Base-by-base conservation (phyloP, 108 stramenopile species). In the Discostella pseudostelligera region DNA sequence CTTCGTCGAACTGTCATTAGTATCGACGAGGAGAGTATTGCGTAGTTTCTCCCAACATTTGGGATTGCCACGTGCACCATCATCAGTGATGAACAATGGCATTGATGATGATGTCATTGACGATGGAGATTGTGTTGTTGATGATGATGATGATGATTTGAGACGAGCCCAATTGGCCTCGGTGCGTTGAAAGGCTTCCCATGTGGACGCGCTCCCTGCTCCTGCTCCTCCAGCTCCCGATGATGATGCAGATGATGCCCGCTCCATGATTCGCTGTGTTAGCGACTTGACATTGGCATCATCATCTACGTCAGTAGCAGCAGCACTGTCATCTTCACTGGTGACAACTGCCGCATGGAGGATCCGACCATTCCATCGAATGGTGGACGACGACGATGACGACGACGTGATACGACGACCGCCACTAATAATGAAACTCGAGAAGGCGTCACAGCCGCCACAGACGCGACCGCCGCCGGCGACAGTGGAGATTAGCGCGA, bases 101-200 rank as follows among this genome's bases (percentile, higher is more conserved):
- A 84, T 78, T 14, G 75, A 70, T 7, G 77, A 8, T 22, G 44
- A 2, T 17, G 44, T 90, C 89, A 48, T 88, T 85, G 16, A 66
- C 45, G 71, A n/a, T n/a, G n/a, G n/a, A n/a, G n/a, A 46, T 21
- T 70, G 65, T 0, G 84, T 78, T 14, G 75, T 67, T 7, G 77
- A 8, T 22, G 84, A 86, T 7, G 82, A 57, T 68, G 82, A 48
- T 40, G 72, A 83, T 19, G 65, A 62, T 45, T 84, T 87, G 28
- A 89, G 69, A 9, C 75, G 70, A 22, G 72, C 60, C 91, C 91
- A 93, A 40, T 86, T 86, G 21, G 65, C 68, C 62, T 92, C 90
- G 42, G 90, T 78, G 46, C 78, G 65, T 39, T 69, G 63, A 55
- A 92, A 89, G 0, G 83, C 87, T 16, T 87, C 84, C 62, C 66